Evolutionary conservation across 306 rosid genomes (phyloP).

Genomic region (Rosa persica): DNA sequence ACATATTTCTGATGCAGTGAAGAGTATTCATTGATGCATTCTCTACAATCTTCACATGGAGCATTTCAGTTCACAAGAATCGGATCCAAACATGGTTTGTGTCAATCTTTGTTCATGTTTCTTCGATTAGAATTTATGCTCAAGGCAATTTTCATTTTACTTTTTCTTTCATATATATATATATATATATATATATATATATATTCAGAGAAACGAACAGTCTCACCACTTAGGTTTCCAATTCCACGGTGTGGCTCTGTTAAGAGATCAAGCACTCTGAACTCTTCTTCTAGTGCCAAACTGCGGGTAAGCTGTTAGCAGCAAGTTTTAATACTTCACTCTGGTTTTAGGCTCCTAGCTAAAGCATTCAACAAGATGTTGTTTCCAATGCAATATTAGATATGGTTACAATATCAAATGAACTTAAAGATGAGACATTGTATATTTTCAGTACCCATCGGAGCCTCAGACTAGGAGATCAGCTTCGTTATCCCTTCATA

Average conservation of each 20-base stretch:
- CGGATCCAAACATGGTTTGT: constrained; percentile 28
- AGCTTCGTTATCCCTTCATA: constrained; percentile 22
- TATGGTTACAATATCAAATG: neutral
- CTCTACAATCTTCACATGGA: constrained; percentile 24
- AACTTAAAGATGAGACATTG: neutral
- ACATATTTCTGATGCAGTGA: constrained; percentile 15
- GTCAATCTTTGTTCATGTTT: neutral
- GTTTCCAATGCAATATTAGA: neutral
- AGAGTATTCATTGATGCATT: constrained; percentile 10
- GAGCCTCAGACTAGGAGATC: constrained; percentile 30
- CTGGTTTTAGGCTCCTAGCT: neutral
- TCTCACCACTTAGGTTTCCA: constrained; percentile 26
- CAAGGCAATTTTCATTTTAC: neutral
- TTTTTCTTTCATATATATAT: neutral
- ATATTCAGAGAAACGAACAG: constrained; percentile 25
- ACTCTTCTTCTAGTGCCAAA: constrained; percentile 21
- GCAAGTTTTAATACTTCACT: neutral
- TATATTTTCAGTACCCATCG: constrained; percentile 22
- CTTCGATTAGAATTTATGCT: neutral
- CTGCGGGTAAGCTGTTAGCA: constrained; percentile 26
- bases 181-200: too few species aligned
- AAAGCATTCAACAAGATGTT: neutral
- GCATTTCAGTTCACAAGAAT: constrained; percentile 24
- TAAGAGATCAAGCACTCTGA: constrained; percentile 25
- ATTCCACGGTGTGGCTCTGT: constrained; percentile 29